Evolutionary conservation across 257 asterid genomes (phyloP).

Genomic region (Echium plantagineum): DNA sequence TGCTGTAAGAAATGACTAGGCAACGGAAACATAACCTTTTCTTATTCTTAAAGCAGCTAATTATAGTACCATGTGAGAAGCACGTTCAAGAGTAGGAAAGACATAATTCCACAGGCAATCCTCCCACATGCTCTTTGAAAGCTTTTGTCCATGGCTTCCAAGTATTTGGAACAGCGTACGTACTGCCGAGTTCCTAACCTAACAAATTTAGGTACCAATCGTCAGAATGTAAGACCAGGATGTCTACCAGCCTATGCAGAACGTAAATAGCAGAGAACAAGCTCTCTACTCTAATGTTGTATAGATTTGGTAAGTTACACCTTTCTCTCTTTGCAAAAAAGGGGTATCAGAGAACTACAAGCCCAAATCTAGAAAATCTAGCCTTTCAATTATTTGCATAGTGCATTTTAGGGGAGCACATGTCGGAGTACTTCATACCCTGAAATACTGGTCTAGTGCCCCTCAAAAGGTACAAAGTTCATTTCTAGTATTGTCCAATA

Average conservation of each 20-base stretch:
- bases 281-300: too few species aligned
- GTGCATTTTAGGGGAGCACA: too few species aligned
- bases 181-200: constrained; percentile 94
- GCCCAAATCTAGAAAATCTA: too few species aligned
- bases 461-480: background rate
- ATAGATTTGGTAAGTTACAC: too few species aligned
- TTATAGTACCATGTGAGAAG: constrained; percentile 74
- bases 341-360: too few species aligned
- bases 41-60: constrained; percentile 4
- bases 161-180: constrained; percentile 95
- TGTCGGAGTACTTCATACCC: too few species aligned
- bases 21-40: constrained; percentile 7
- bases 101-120: constrained; percentile 84
- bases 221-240: constrained; percentile 12
- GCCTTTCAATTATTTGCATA: too few species aligned
- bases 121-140: constrained; percentile 88
- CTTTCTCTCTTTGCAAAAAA: too few species aligned
- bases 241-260: constrained; percentile 1
- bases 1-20: constrained; percentile 15
- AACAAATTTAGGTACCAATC: constrained; percentile 15
- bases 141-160: constrained; percentile 97
- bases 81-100: constrained; percentile 75
- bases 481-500: too few species aligned
- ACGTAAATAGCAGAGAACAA: too few species aligned
- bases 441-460: background rate